These are phyloP conservation scores for Rhodotorula sp. DNA, from an alignment of 1,284 basidiomycete species.

Conservation along the genomic window DNA sequence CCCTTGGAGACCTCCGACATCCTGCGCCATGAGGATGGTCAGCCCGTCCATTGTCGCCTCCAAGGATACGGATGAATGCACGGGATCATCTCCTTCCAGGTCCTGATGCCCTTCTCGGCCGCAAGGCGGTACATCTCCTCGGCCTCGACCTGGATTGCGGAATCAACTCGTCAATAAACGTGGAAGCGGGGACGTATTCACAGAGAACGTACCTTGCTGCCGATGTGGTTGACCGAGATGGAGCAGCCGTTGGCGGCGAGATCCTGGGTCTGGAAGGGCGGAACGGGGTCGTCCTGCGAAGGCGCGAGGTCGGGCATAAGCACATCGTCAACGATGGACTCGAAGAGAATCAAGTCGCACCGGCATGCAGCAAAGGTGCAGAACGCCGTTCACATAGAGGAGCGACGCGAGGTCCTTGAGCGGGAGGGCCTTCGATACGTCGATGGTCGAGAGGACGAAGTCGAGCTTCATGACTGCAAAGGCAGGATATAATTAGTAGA, in stretches of 20 bases:
- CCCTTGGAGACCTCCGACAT: conserved; percentile 64
- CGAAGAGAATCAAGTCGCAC: conserved; percentile 48
- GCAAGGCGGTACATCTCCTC: conserved; percentile 64
- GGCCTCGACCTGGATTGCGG: conserved; percentile 60
- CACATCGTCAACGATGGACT: conserved; percentile 24
- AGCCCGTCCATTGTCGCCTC: neutral
- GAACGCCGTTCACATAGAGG: conserved; percentile 60
- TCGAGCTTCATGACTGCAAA: conserved; percentile 12
- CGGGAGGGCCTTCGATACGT: conserved; percentile 50
- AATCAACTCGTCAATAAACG: no score
- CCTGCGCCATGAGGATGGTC: neutral
- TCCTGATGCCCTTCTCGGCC: conserved; percentile 58
- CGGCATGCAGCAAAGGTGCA: conserved; percentile 62
- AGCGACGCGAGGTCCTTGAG: conserved; percentile 56
- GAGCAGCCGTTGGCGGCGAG: conserved; percentile 53
- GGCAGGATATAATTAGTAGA: neutral
- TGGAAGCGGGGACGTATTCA: no score
- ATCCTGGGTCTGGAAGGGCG: conserved; percentile 52
- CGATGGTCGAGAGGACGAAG: conserved; percentile 38
- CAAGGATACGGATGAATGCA: neutral
- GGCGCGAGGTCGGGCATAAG: conserved; percentile 53
- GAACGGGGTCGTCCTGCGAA: conserved; percentile 58
- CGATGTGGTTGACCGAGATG: conserved; percentile 59
- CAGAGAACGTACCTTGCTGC: conserved; percentile 52
- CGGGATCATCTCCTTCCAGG: conserved; percentile 54